These are phyloP conservation scores for Teratosphaeria pseudoeucalypti DNA, from an alignment of 2,329 filamentous ascomycete genomes.

Conservation along the genomic window DNA sequence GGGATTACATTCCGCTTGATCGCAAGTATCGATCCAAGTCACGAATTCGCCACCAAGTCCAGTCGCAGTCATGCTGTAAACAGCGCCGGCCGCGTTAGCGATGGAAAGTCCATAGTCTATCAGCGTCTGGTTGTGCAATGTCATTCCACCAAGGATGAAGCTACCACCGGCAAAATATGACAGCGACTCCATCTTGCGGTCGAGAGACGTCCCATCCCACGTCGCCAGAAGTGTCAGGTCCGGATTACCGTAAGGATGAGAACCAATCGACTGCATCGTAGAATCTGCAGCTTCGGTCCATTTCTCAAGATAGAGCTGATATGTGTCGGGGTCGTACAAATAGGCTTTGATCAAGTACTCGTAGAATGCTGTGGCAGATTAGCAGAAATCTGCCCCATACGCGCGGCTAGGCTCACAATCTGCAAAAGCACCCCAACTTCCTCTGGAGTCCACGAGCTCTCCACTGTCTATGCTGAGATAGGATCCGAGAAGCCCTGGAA, in stretches of 20 bases:
- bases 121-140: constrained; percentile 15
- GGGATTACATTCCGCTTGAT: constrained; percentile 4
- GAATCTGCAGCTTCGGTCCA: constrained; percentile 22
- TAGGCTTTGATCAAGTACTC: constrained; percentile 27
- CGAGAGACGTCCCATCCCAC: constrained; percentile 11
- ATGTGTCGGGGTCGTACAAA: constrained; percentile 20
- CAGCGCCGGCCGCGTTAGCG: constrained; percentile 13
- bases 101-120: constrained; percentile 22
- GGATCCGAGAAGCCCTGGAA: constrained; percentile 22
- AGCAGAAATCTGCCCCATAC: neutral
- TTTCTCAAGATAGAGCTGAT: constrained; percentile 18
- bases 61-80: constrained; percentile 14
- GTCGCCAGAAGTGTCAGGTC: constrained; percentile 21
- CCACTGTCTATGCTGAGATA: constrained; percentile 19
- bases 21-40: constrained; percentile 16
- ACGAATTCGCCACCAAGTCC: constrained; percentile 22
- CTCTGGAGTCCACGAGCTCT: constrained; percentile 16
- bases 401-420: neutral
- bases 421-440: constrained; percentile 20
- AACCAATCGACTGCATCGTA: constrained; percentile 21
- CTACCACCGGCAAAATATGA: constrained; percentile 25
- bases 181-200: constrained; percentile 18
- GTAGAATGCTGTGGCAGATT: constrained; percentile 14
- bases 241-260: constrained; percentile 20
- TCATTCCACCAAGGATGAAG: constrained; percentile 25